These are phyloP conservation scores for Schizosaccharomyces pombe DNA, from an alignment of 805 yeast species.

Conservation along the genomic window DNA sequence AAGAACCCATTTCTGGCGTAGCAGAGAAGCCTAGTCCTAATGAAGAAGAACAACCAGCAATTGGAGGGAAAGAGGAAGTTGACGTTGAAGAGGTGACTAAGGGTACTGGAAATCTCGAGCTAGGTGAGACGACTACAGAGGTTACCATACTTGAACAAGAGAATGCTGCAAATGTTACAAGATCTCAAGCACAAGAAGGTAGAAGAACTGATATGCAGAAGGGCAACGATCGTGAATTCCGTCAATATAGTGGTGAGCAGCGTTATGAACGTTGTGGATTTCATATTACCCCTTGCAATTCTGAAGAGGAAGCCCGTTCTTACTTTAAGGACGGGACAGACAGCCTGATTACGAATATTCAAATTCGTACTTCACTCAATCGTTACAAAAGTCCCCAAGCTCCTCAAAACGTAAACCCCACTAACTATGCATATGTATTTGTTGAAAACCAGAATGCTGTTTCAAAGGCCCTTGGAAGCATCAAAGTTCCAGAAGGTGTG, in stretches of 20 bases:
- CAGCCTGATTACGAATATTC: background rate
- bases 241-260: background rate
- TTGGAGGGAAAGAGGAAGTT: no score
- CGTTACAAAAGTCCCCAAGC: background rate
- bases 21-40: no score
- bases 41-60: no score
- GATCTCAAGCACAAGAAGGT: background rate
- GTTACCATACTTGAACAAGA: background rate
- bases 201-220: background rate
- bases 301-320: slow-evolving; percentile 4
- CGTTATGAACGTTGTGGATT: background rate
- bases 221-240: background rate
- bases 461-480: background rate
- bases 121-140: background rate
- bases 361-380: background rate
- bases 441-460: slow-evolving; percentile 1
- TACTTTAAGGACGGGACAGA: slow-evolving; percentile 1
- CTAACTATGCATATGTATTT: background rate
- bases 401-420: background rate
- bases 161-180: background rate
- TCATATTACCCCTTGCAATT: slow-evolving; percentile 2
- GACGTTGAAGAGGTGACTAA: background rate
- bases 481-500: slow-evolving; percentile 2
- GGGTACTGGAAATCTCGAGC: background rate
- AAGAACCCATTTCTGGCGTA: no score